Conservation (phyloP, 2,329 filamentous ascomycete species). For the Blastomyces gilchristii region DNA sequence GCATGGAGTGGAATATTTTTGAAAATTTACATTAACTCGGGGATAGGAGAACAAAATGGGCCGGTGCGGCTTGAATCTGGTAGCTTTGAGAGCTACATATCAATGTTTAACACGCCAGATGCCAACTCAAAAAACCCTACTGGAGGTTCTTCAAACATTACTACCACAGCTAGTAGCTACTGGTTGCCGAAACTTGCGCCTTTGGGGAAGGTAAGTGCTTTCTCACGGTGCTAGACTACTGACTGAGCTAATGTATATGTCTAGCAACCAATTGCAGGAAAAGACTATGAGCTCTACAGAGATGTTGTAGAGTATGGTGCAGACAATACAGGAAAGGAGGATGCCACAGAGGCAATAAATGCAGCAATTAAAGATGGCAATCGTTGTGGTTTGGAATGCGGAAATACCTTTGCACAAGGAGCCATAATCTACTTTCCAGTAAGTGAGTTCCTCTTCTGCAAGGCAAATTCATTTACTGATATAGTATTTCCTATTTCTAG, state of each 20-base stretch:
- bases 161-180: neutral
- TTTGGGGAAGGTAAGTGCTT: neutral
- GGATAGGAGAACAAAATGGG: conserved; percentile 7
- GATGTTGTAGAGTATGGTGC: conserved; percentile 8
- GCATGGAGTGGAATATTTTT: neutral
- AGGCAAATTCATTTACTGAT: neutral
- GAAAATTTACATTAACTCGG: neutral
- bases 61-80: conserved; percentile 6
- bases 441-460: neutral
- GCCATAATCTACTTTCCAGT: conserved; percentile 84
- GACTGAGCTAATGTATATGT: neutral
- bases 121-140: neutral
- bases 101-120: neutral
- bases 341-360: conserved; percentile 86
- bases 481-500: neutral
- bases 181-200: conserved; percentile 6
- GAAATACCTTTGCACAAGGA: conserved; percentile 71
- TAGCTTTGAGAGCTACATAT: neutral
- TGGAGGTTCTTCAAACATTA: neutral
- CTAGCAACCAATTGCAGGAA: conserved; percentile 3
- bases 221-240: neutral
- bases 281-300: neutral
- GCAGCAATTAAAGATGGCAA: conserved; percentile 62
- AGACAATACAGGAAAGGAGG: conserved; percentile 45
- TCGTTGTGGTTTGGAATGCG: conserved; percentile 71